These are phyloP conservation scores for Plasmodium relictum DNA, from an alignment of 169 alveolate genomes.

Conservation along the genomic window DNA sequence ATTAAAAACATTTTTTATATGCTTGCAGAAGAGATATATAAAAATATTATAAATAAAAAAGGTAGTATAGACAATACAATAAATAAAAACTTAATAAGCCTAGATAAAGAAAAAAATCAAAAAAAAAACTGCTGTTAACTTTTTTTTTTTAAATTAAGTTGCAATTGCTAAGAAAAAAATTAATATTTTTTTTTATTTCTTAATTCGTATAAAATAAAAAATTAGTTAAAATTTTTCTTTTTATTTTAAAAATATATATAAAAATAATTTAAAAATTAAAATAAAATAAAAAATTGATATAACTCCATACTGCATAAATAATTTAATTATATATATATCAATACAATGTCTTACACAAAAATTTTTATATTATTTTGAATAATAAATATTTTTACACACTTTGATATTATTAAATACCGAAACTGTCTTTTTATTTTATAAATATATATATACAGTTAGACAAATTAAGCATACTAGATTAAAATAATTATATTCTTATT, in stretches of 20 bases:
- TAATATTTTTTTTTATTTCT: slow-evolving; percentile 14
- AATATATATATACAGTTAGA: neutral
- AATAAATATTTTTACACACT: slow-evolving; percentile 39
- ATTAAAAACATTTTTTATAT: slow-evolving; percentile 81
- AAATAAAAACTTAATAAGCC: slow-evolving; percentile 56
- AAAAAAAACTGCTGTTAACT: slow-evolving; percentile 60
- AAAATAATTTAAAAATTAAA: slow-evolving; percentile 54
- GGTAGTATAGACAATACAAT: slow-evolving; percentile 15
- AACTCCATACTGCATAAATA: slow-evolving; percentile 30
- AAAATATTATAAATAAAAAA: slow-evolving; percentile 58
- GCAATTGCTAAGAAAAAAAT: slow-evolving; percentile 11
- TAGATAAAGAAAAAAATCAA: slow-evolving; percentile 55
- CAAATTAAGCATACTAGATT: slow-evolving; percentile 3
- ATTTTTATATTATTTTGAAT: slow-evolving; percentile 56
- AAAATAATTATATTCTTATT: slow-evolving; percentile 26
- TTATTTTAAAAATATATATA: neutral
- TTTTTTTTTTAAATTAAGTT: slow-evolving; percentile 17
- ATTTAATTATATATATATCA: slow-evolving; percentile 7
- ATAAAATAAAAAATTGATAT: slow-evolving; percentile 30
- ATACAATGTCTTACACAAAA: slow-evolving; percentile 24
- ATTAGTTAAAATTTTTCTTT: slow-evolving; percentile 32
- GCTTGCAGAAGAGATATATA: slow-evolving; percentile 80
- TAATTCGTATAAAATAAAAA: slow-evolving; percentile 30
- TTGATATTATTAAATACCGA: slow-evolving; percentile 24
- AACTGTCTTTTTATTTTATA: slow-evolving; percentile 27